Conservation (phyloP, 176 grass and related monocot species). For the Luzula sylvatica region DNA sequence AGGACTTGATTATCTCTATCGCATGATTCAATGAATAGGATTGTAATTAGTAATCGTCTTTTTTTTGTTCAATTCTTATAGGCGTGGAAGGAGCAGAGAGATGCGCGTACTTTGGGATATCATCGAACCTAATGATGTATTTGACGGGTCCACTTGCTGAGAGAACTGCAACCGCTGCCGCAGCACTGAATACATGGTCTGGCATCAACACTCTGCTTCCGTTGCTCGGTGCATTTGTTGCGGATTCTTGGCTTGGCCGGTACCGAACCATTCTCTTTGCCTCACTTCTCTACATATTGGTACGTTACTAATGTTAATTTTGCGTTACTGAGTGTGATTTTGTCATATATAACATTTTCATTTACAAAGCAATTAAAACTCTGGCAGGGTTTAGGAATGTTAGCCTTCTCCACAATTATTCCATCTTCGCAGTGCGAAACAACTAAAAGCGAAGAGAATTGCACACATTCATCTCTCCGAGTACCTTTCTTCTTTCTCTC, state of each 20-base stretch:
- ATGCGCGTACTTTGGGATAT: constrained; percentile 48
- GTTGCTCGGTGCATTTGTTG: constrained; percentile 48
- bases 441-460: neutral
- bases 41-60: neutral
- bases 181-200: constrained; percentile 43
- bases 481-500: constrained; percentile 38
- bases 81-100: constrained; percentile 61
- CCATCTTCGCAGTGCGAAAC: neutral
- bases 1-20: neutral
- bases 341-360: neutral
- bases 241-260: constrained; percentile 56
- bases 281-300: constrained; percentile 53
- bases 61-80: constrained; percentile 1
- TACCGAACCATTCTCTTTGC: constrained; percentile 53
- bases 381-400: neutral
- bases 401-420: neutral
- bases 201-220: constrained; percentile 45
- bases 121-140: constrained; percentile 61
- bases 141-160: constrained; percentile 47
- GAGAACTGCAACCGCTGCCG: constrained; percentile 43
- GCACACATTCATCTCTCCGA: constrained; percentile 8
- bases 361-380: too few relatives aligned
- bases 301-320: neutral
- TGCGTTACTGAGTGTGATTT: too few relatives aligned
- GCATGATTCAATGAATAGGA: neutral